Percentiles rank a stretch among this genome's conserved stretches.
phyloP scores from a whole-genome alignment of 352 stramenopile genomes.

The Phytopythium helicoides region DNA sequence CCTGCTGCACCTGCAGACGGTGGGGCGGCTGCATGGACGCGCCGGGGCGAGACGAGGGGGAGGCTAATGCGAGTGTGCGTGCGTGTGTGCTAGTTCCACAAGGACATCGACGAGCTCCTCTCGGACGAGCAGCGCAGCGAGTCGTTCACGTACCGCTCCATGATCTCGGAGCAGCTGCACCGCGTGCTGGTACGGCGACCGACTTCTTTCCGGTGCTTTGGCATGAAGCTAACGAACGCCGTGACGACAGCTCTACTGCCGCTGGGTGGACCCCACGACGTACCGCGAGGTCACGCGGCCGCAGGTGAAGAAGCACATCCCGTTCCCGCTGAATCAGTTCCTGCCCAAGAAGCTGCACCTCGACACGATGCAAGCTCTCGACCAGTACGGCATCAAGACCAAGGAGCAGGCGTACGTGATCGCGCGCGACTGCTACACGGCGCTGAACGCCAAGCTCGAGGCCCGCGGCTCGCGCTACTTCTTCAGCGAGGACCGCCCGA shows the following conservation, averaged over 20 bases:
- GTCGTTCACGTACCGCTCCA: slow-evolving; percentile 77
- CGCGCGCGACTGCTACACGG: slow-evolving; percentile 81
- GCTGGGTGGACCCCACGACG: slow-evolving; percentile 81
- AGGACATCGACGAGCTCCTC: slow-evolving; percentile 72
- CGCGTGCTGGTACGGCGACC: slow-evolving; percentile 64
- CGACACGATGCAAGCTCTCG: slow-evolving; percentile 57
- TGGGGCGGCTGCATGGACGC: slow-evolving; percentile 11
- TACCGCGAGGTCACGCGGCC: slow-evolving; percentile 84
- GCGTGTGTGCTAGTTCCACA: slow-evolving; percentile 56
- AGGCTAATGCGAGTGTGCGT: background rate
- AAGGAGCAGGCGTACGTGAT: slow-evolving; percentile 84
- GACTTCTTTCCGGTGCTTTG: background rate
- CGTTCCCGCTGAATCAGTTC: slow-evolving; percentile 81
- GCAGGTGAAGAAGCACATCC: slow-evolving; percentile 77
- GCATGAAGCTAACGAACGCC: background rate
- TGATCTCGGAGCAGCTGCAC: slow-evolving; percentile 83
- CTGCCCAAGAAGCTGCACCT: slow-evolving; percentile 86
- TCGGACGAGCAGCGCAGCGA: slow-evolving; percentile 72
- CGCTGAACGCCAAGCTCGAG: slow-evolving; percentile 79
- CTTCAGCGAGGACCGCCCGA: slow-evolving; percentile 59
- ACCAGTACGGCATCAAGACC: slow-evolving; percentile 49
- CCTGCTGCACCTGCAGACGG: slow-evolving; percentile 84
- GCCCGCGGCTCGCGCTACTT: slow-evolving; percentile 54
- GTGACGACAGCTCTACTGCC: slow-evolving; percentile 59
- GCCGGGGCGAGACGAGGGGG: background rate